Base-by-base conservation (phyloP, 2,329 filamentous ascomycete species). In the Talaromyces sp. region DNA sequence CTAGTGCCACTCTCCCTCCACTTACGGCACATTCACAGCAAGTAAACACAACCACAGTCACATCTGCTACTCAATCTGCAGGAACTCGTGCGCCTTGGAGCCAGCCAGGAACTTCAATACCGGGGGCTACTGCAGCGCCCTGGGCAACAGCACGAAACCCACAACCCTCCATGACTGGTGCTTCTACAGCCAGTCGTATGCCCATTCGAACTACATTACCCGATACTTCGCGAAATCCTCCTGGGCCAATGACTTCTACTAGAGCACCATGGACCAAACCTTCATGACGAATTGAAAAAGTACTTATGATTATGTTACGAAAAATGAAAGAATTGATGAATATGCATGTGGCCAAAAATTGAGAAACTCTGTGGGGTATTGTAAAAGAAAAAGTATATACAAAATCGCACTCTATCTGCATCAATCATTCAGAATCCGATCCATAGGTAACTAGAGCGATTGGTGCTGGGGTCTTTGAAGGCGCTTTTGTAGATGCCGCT, bases 1-100 rank as follows among this genome's bases (percentile, higher is more conserved):
- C 88, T 0, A 79, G 85, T 62, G 88, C 89, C 1, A 70, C 77
- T 1, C 69, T 75, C 1, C 83, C 83, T 0, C 72, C 79, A 7
- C 74, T 81, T 27, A 85, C 85, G 7, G 78, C 85, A 0, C 88
- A 91, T 75, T 81, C 87, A 1, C 71, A 72, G 62, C 64, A 71
- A 19, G 68, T 72, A 13, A 64, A 70, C 52, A 57, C 65, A 13
- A 62, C 69, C 5, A 48, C 65, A 35, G 37, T 67, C 37, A 31
- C 19, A 35, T 59, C 69, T 6, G 54, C 67, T 2, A 70, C 67
- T 5, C 64, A 70, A 14, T 72, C 75, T 13, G 75, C 75, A 9
- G 72, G 74, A 6, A 77, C 75, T 3, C 74, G 71, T 65, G 75
- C 75, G 22, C 77, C 77, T 9, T 79, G 77, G 77, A 73, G 69